A percentile compares a stretch with the other conserved stretches of the same genome.
phyloP scores from a whole-genome alignment of 805 yeast species.

The Grigorovia jiainica region DNA sequence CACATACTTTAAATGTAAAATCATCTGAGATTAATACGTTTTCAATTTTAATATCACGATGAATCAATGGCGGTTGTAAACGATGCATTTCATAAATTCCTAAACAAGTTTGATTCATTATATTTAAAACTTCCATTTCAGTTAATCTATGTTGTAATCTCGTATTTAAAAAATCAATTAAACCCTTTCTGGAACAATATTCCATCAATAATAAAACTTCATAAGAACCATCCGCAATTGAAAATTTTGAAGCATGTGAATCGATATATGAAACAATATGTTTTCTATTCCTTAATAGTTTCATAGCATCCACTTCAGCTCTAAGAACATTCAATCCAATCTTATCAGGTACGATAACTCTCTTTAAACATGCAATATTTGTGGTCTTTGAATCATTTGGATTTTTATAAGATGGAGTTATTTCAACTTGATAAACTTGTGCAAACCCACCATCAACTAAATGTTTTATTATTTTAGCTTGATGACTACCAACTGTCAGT shows the following conservation, averaged over 20 bases:
- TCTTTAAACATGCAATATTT: constrained; percentile 69
- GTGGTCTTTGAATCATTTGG: constrained; percentile 40
- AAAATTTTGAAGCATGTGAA: constrained; percentile 81
- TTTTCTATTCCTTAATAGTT: constrained; percentile 65
- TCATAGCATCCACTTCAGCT: constrained; percentile 98
- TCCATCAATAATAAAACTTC: constrained; percentile 79
- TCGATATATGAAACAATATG: constrained; percentile 87
- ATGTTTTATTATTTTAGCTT: constrained; percentile 56
- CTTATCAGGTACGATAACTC: constrained; percentile 91
- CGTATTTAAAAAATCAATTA: constrained; percentile 73
- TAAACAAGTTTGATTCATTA: constrained; percentile 60
- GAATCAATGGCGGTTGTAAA: constrained; percentile 59
- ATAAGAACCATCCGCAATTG: constrained; percentile 43
- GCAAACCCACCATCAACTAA: constrained; percentile 93
- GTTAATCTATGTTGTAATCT: constrained; percentile 55
- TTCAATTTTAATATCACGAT: constrained; percentile 76
- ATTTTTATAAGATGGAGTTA: constrained; percentile 39
- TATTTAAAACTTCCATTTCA: constrained; percentile 58
- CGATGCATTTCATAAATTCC: constrained; percentile 77
- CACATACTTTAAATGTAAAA: constrained; percentile 61
- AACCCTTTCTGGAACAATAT: constrained; percentile 65
- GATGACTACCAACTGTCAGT: constrained; percentile 77
- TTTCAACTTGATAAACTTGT: constrained; percentile 75
- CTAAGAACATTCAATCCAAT: constrained; percentile 69
- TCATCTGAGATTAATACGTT: constrained; percentile 57